Base-by-base conservation (phyloP, 306 rosid genomes). In the Cucurbita ficifolia region DNA sequence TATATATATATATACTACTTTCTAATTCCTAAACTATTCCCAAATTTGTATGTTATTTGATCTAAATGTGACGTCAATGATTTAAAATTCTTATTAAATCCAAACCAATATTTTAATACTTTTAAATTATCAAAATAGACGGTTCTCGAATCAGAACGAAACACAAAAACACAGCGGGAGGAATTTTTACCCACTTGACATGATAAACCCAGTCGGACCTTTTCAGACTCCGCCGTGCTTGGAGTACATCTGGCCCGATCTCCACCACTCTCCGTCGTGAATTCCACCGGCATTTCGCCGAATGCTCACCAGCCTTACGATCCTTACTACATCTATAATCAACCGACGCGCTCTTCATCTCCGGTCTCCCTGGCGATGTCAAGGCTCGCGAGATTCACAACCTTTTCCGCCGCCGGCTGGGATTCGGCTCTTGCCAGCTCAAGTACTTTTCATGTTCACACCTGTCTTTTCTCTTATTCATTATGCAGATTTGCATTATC, bases 311-410 rank as follows among this genome's bases (percentile, higher is more conserved):
- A 74, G 53, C 78, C 88, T 46, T 86, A 83, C 67, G 97, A 90
- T 61, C 90, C 90, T 33, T 88, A 89, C 81, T 89, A 81, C 81
- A 74, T 82, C 51, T 87, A 83, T 79, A 92, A 81, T 43, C 96
- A 79, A 17, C 76, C 78, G 6, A 90, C 80, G 90, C 98, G 21
- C 96, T 94, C 70, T 94, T 94, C 84, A 87, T 94, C 68, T 94
- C 98, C 5, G 98, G 98, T 39, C 92, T 94, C 76, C 98, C 98
- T 1, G 98, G 90, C 85, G 98, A 94, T 78, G 84, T 94, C 22
- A 90, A 85, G 86, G 87, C 97, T 75, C 98, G 97, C 73, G 98
- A 94, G 82, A 94, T 94, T 69, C 96, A 94, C 82, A 94, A 94
- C 87, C 98, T 94, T 71, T 94, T 94, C 78, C 96, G 98, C 74